A percentile compares a stretch with the other conserved stretches of the same genome.
Evolutionary conservation across 148 eudicot species (phyloP).

Genomic region (Talinum fruticosum): DNA sequence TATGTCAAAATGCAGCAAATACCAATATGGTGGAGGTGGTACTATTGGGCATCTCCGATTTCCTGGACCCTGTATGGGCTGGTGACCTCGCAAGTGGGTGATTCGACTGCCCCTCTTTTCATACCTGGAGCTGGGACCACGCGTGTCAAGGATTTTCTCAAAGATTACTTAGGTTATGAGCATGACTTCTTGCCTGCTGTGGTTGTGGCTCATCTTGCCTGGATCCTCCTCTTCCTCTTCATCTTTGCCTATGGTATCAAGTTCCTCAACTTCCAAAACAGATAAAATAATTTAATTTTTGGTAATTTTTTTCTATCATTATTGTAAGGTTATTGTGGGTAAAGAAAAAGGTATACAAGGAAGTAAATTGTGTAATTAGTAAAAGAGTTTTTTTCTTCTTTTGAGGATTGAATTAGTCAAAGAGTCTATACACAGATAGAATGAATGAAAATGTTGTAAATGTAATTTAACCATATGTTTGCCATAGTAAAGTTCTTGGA

Average conservation of each 20-base stretch:
- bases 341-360: neutral
- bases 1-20: slow-evolving; percentile 43
- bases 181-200: slow-evolving; percentile 51
- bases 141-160: slow-evolving; percentile 37
- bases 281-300: slow-evolving; percentile 23
- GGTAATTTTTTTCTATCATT: neutral
- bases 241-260: slow-evolving; percentile 62
- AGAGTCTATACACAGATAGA: neutral
- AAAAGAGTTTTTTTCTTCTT: neutral
- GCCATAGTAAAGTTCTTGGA: neutral
- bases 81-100: slow-evolving; percentile 64
- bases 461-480: neutral
- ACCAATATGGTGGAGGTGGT: slow-evolving; percentile 94
- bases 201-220: slow-evolving; percentile 46
- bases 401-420: too few species aligned
- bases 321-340: neutral
- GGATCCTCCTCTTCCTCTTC: slow-evolving; percentile 44
- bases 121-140: slow-evolving; percentile 41
- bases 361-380: slow-evolving; percentile 6
- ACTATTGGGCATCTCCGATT: slow-evolving; percentile 66
- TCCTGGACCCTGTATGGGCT: slow-evolving; percentile 76
- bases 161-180: slow-evolving; percentile 44
- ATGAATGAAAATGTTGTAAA: neutral
- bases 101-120: slow-evolving; percentile 26
- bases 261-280: slow-evolving; percentile 57